Evolutionary conservation across 1,139 yeast species (phyloP).

Genomic region (Magnusiomyces tetraspermus): DNA sequence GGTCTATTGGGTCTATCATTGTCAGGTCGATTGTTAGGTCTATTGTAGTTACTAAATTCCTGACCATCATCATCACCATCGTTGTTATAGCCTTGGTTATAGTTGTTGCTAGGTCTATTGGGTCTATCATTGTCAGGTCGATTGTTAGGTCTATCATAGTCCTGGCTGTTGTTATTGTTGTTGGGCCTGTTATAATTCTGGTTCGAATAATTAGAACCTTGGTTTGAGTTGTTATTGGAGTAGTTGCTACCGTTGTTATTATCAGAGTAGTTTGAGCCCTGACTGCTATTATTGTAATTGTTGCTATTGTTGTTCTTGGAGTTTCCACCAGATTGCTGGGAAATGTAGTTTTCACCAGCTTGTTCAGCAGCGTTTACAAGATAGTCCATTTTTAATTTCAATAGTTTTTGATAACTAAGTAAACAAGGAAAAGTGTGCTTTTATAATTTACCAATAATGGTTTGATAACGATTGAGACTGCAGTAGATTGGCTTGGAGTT

Average conservation of each 20-base stretch:
- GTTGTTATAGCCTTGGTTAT: not conserved
- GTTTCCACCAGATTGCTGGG: not conserved
- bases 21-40: not conserved
- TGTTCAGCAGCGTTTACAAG: constrained; percentile 1
- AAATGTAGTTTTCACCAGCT: not conserved
- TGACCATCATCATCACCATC: too few species aligned
- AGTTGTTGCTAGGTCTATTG: not conserved
- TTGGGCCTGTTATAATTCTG: not conserved
- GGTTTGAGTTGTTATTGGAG: not conserved
- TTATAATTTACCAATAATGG: too few species aligned
- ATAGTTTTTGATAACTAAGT: too few species aligned
- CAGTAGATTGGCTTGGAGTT: too few species aligned
- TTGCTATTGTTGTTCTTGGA: not conserved
- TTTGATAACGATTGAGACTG: too few species aligned
- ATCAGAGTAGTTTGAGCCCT: not conserved
- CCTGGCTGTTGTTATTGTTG: not conserved
- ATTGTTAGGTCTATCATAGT: not conserved
- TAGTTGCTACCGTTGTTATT: not conserved
- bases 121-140: too few species aligned
- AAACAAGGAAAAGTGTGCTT: too few species aligned
- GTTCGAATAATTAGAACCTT: not conserved
- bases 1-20: not conserved
- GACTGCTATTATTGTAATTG: not conserved
- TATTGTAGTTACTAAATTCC: not conserved
- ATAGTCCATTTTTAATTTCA: constrained; percentile 2